Evolutionary conservation across 2,329 filamentous ascomycete genomes (phyloP).

Genomic region (Colletotrichum sojae): DNA sequence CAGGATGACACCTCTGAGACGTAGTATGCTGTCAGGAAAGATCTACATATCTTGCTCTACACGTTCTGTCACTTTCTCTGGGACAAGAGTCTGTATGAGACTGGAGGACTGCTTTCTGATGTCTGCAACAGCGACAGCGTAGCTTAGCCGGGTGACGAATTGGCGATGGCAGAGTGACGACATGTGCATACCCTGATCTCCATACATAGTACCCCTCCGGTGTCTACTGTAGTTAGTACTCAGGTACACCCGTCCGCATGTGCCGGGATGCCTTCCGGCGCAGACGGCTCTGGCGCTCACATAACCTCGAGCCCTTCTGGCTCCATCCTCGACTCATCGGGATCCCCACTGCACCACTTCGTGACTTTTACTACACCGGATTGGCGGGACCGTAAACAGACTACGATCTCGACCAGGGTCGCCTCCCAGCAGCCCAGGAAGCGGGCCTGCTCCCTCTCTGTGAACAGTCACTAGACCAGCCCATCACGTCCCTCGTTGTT

Average conservation of each 20-base stretch:
- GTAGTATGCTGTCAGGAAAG: neutral
- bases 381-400: constrained; percentile 4
- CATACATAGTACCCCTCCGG: neutral
- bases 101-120: too few relatives aligned
- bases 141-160: neutral
- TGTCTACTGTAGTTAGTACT: neutral
- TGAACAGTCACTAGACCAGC: neutral
- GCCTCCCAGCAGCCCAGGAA: constrained; percentile 26
- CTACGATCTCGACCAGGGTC: neutral
- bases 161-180: neutral
- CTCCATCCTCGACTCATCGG: constrained; percentile 25
- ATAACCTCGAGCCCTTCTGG: constrained; percentile 15
- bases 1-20: neutral
- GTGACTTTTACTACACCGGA: neutral
- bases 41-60: neutral
- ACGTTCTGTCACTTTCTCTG: too few relatives aligned
- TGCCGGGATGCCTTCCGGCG: constrained; percentile 10
- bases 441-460: constrained; percentile 5
- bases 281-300: constrained; percentile 28
- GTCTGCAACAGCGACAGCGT: neutral
- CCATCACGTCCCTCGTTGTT: constrained; percentile 16
- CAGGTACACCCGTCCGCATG: constrained; percentile 12
- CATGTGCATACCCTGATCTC: neutral
- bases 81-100: too few relatives aligned
- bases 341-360: constrained; percentile 5